phyloP scores from a whole-genome alignment of 2,329 filamentous ascomycete genomes.

The Stachybotrys chartarum region DNA sequence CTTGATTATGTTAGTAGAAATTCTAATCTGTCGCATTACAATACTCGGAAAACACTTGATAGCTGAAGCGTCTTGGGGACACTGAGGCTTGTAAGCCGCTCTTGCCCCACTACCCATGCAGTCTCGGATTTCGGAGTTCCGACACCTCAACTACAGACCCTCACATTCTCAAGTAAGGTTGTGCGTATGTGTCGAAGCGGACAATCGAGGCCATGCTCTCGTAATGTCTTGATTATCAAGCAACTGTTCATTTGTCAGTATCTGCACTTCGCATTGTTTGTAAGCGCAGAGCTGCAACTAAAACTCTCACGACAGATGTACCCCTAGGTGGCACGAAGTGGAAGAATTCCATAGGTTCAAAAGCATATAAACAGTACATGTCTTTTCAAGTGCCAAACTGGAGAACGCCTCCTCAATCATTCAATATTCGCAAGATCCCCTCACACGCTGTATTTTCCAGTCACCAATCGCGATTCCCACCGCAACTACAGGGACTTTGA shows the following conservation, averaged over 20 bases:
- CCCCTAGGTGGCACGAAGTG: too few species aligned
- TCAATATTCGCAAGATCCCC: not conserved
- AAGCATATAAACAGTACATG: not conserved
- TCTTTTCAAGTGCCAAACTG: not conserved
- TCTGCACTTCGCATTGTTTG: not conserved
- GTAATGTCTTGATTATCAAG: not conserved
- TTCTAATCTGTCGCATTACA: too few species aligned
- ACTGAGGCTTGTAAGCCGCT: too few species aligned
- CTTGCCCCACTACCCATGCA: too few species aligned
- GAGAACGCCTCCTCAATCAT: not conserved
- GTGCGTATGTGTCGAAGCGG: not conserved
- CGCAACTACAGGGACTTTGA: not conserved
- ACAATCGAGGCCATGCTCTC: too few species aligned
- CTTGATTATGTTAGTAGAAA: too few species aligned
- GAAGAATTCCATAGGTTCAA: not conserved
- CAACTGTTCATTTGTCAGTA: not conserved
- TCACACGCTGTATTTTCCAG: not conserved
- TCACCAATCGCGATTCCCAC: too few species aligned
- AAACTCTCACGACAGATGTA: not conserved
- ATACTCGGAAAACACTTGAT: too few species aligned
- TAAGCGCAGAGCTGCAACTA: not conserved
- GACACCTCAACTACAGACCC: not conserved
- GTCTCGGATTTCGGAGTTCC: not conserved
- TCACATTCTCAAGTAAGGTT: not conserved
- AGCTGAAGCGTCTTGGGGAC: too few species aligned